These are phyloP conservation scores for Lophiotrema nucula DNA, from an alignment of 495 filamentous ascomycete species.

Conservation along the genomic window DNA sequence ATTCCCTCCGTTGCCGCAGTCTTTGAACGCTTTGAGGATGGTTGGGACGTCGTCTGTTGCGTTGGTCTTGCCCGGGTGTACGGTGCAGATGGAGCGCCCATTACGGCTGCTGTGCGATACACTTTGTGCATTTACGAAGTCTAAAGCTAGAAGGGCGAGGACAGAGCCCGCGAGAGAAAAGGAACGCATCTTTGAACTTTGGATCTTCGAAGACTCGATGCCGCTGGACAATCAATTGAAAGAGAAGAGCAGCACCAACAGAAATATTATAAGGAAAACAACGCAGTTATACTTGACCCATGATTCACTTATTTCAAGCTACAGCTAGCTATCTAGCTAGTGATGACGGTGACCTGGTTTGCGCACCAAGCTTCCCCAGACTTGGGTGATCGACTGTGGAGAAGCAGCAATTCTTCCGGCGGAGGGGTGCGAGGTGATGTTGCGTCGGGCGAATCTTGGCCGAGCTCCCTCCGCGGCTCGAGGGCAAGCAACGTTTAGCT, in stretches of 20 bases:
- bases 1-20: constrained; percentile 52
- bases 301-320: too few species aligned
- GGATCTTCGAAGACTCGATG: background rate
- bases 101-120: background rate
- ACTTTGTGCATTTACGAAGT: background rate
- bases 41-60: constrained; percentile 50
- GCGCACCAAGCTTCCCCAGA: background rate
- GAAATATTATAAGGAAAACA: background rate
- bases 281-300: too few species aligned
- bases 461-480: background rate
- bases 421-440: too few species aligned
- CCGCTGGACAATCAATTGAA: background rate
- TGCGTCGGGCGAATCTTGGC: background rate
- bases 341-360: background rate
- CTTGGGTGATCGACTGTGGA: background rate
- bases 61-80: constrained; percentile 33
- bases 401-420: background rate
- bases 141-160: background rate
- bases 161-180: background rate
- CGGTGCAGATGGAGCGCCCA: constrained; percentile 30
- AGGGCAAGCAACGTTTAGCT: too few species aligned
- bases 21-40: constrained; percentile 50
- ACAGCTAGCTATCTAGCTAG: background rate
- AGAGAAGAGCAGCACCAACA: background rate
- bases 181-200: background rate